phyloP scores from a whole-genome alignment of 2,329 filamentous ascomycete species.

The Coccinonectria pachysandricola region DNA sequence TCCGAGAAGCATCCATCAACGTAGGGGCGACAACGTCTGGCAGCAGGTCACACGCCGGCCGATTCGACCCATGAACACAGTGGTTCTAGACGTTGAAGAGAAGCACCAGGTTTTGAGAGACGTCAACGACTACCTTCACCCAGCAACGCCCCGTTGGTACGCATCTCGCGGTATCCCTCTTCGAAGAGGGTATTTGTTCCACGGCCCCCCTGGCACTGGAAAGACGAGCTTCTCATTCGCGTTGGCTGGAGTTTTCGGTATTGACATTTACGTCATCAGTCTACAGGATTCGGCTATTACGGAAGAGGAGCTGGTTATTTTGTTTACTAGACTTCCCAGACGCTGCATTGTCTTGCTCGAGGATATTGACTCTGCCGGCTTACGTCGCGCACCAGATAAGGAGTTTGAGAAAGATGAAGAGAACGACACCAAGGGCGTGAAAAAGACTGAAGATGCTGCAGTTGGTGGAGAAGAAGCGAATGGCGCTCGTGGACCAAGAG shows the following conservation, averaged over 20 bases:
- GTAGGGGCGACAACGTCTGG: conserved; percentile 41
- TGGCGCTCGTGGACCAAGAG: too few species aligned
- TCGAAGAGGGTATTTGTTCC: conserved; percentile 65
- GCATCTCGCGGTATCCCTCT: conserved; percentile 66
- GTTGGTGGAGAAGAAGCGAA: conserved; percentile 11
- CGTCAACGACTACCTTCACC: conserved; percentile 69
- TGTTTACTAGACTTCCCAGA: conserved; percentile 52
- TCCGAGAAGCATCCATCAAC: conserved; percentile 35
- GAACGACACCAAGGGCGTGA: conserved; percentile 20
- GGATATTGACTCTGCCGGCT: conserved; percentile 57
- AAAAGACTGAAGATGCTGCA: conserved; percentile 9
- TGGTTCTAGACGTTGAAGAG: conserved; percentile 58
- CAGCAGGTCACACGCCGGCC: conserved; percentile 50
- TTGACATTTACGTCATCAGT: conserved; percentile 55
- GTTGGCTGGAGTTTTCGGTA: conserved; percentile 53
- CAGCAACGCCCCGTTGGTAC: conserved; percentile 62
- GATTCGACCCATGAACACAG: conserved; percentile 61
- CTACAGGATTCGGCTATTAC: conserved; percentile 47
- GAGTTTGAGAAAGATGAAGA: conserved; percentile 7
- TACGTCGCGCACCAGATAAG: conserved; percentile 33
- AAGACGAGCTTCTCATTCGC: conserved; percentile 61
- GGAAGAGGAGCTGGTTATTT: conserved; percentile 47
- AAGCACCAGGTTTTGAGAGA: conserved; percentile 59
- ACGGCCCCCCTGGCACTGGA: conserved; percentile 65
- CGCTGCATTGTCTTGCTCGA: conserved; percentile 58